Base-by-base conservation (phyloP, 306 rosid genomes). In the Delonix regia region DNA sequence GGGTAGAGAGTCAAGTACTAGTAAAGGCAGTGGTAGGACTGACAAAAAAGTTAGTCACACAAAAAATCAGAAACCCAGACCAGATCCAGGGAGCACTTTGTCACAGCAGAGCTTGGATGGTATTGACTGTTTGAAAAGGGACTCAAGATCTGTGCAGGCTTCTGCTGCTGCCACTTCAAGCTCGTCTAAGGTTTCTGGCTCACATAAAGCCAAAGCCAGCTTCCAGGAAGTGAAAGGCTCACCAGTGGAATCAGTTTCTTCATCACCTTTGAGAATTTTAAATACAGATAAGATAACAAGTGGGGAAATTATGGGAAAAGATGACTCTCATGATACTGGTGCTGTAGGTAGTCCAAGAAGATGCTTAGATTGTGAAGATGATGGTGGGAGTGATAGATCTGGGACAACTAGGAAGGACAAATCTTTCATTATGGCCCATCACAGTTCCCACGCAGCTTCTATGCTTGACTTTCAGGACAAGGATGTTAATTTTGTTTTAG, bases 221-320 rank as follows among this genome's bases (percentile, higher is more conserved):
- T 89, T 96, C 83, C 98, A 90, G 69, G 98, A 96, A 69, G 85
- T 85, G 89, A 96, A 90, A 82, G 96, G 98, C 68, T 96, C 99
- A 2, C 99, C 99, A 0, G 99, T 96, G 63, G 99, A 96, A 90
- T 96, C 99, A 11, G 99, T 96, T 81, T 96, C 99, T 68, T 96
- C 99, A 9, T 96, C 98, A 22, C 99, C 99, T 68, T 74, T 96
- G 90, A 91, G 96, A 96, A 83, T 82, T 81, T 83, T 73, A 82
- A 90, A 82, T 84, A 74, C 88, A 22, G 93, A 91, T 73, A 96
- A 91, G 88, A 76, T 83, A 84, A 38, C 81, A 45, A 69, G 63
- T 59, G 85, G 85, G 84, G 91, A 85, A 49, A 45, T 77, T 81
- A 75, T 30, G 59, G 82, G 66, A 69, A 96, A 96, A 87, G 87